Evolutionary conservation across 257 asterid species (phyloP).

Genomic region (Ajuga chamaepitys): DNA sequence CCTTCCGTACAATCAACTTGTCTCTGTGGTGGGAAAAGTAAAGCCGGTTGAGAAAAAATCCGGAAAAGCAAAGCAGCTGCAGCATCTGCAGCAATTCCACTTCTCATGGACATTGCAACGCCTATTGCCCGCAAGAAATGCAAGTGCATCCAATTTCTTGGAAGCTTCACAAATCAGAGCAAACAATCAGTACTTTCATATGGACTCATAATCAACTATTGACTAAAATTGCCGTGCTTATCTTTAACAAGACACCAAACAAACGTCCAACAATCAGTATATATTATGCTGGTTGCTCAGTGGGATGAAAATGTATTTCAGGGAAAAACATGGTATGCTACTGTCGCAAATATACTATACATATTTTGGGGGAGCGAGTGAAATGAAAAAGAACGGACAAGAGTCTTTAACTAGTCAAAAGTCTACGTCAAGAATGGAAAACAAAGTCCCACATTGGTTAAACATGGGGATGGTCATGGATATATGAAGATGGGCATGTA

Average conservation of each 20-base stretch:
- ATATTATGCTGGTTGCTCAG: background rate
- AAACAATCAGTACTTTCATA: conserved; percentile 26
- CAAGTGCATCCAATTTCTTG: conserved; percentile 88
- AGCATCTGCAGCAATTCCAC: conserved; percentile 76
- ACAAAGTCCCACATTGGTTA: background rate
- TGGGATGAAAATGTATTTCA: background rate
- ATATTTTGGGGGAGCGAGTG: background rate
- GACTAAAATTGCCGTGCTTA: background rate
- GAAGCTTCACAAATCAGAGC: conserved; percentile 53
- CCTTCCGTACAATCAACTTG: conserved; percentile 61
- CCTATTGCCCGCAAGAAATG: conserved; percentile 86
- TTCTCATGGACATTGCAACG: conserved; percentile 80
- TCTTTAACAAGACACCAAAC: background rate
- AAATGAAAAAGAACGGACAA: background rate
- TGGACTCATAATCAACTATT: background rate
- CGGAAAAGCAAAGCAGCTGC: conserved; percentile 94
- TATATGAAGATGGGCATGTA: background rate
- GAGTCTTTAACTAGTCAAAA: background rate
- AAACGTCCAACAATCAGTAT: background rate
- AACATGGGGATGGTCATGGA: background rate
- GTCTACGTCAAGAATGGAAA: background rate
- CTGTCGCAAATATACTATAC: background rate
- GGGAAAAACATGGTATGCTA: background rate
- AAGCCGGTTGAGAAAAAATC: conserved; percentile 79
- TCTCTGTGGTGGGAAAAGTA: conserved; percentile 70